Base-by-base conservation (phyloP, 176 grass and related monocot species). In the Typha latifolia region DNA sequence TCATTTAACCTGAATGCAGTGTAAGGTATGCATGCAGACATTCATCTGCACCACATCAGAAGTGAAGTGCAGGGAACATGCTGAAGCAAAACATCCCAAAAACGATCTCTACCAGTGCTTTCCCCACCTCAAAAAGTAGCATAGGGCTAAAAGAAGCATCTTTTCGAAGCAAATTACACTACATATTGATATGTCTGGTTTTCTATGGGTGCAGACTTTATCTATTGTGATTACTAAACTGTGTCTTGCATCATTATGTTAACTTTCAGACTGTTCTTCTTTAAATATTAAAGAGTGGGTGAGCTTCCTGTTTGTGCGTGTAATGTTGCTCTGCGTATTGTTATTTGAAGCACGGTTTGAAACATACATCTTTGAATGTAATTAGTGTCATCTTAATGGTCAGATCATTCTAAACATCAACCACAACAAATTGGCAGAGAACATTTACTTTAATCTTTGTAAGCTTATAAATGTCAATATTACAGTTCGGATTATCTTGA, bases 31-130 rank as follows among this genome's bases (percentile, higher is more conserved):
- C 78, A 99, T 99, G 86, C 95, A 99, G 84, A 94, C 95, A 7
- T 99, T 99, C 76, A 99, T 99, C 64, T 99, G 95, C 84, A 99
- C 95, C 64, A 99, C 95, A 48, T 90, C 95, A 14, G 95, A 94
- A 67, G 81, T 88, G 55, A 99, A 99, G 74, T 99, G 95, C 81
- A 87, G 87, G 63, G 95, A 99, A 69, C 95, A 99, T 20, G 95
- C 95, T 0, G 95, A 99, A 76, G 95, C 95, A 13, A 99, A 89
- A 84, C 95, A 99, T 62, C 95, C 89, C 0, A 99, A 99, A 78
- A 83, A 32, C 12, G 89, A 99, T 13, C 70, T 90, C 3, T 2
- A 4, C 66, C 86, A 81, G 79, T 99, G 95, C 79, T 99, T 99
- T 65, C 86, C 89, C 29, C 95, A 99, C 76, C 95, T 90, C 73